A percentile compares a stretch with the other conserved stretches of the same genome.
Conservation (phyloP, 257 asterid species). For the Scutellaria galericulata region DNA sequence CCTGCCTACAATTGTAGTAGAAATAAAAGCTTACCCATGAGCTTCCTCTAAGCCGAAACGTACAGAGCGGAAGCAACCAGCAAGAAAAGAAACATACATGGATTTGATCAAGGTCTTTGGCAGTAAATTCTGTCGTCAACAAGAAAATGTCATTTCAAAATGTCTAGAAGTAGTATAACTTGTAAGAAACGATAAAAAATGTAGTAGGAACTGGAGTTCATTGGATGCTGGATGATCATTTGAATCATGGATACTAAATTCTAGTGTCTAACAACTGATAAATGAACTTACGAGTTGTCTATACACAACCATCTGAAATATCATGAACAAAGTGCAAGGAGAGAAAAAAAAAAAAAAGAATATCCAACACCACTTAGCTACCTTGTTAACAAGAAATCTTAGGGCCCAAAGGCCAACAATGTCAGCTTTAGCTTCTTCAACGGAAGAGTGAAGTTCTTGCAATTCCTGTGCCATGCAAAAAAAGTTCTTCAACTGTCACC, state of each 20-base stretch:
- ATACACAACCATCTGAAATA: background rate
- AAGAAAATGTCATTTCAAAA: slow-evolving; percentile 29
- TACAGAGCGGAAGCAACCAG: slow-evolving; percentile 94
- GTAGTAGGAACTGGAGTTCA: background rate
- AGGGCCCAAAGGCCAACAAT: slow-evolving; percentile 99
- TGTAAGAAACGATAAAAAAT: background rate
- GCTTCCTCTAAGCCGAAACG: slow-evolving; percentile 97
- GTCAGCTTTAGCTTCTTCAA: slow-evolving; percentile 99
- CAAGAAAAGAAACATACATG: slow-evolving; percentile 93
- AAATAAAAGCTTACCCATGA: slow-evolving; percentile 67
- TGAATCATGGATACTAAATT: background rate
- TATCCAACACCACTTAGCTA: slow-evolving; percentile 30
- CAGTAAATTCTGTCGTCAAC: slow-evolving; percentile 61
- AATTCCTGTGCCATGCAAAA: slow-evolving; percentile 61
- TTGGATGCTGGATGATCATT: slow-evolving; percentile 14
- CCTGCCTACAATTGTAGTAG: slow-evolving; percentile 3
- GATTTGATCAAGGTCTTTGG: slow-evolving; percentile 70
- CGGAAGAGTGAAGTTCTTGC: slow-evolving; percentile 94
- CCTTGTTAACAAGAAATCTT: slow-evolving; percentile 76
- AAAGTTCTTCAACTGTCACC: slow-evolving; percentile 28
- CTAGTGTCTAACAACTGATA: background rate
- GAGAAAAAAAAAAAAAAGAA: background rate
- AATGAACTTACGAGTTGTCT: background rate
- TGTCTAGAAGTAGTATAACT: background rate
- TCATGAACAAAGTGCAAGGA: background rate